Conservation (phyloP, 768 basidiomycete genomes). For the Lanmaoa rubissima region DNA sequence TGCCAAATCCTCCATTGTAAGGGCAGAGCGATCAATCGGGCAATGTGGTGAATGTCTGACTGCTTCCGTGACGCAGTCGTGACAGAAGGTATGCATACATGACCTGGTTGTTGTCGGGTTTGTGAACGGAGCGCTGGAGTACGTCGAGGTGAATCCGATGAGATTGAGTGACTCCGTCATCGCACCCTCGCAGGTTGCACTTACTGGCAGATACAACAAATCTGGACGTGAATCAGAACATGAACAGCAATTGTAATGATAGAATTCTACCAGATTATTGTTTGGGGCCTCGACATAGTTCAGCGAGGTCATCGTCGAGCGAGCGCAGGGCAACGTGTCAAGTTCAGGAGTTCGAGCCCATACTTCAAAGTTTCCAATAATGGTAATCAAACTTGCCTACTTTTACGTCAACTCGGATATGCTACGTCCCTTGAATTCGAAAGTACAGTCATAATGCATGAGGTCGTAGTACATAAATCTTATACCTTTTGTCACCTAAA, state of each 20-base stretch:
- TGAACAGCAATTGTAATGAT: not conserved
- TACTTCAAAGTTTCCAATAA: constrained; percentile 3
- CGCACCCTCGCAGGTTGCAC: not conserved
- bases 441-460: too few relatives aligned
- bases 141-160: constrained; percentile 6
- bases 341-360: not conserved
- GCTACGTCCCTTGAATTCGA: not conserved
- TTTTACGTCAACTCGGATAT: constrained; percentile 19
- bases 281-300: constrained; percentile 65
- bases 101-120: constrained; percentile 72
- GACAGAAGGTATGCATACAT: constrained; percentile 86
- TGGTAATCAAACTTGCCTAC: constrained; percentile 13
- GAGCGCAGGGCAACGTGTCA: constrained; percentile 7
- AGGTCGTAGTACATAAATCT: too few relatives aligned
- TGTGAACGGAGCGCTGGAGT: constrained; percentile 61
- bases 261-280: constrained; percentile 57
- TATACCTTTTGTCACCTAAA: too few relatives aligned
- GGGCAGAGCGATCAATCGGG: constrained; percentile 77
- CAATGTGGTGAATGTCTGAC: constrained; percentile 68
- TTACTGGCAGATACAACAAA: constrained; percentile 78
- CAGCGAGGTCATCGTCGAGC: constrained; percentile 25
- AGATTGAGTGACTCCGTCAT: constrained; percentile 1
- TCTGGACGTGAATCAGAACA: constrained; percentile 37
- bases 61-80: constrained; percentile 73
- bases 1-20: constrained; percentile 54